Evolutionary conservation across 75 land plant species (phyloP), one percentile per base, ranked within the genome.

Genomic region (Pinus albicaulis): DNA sequence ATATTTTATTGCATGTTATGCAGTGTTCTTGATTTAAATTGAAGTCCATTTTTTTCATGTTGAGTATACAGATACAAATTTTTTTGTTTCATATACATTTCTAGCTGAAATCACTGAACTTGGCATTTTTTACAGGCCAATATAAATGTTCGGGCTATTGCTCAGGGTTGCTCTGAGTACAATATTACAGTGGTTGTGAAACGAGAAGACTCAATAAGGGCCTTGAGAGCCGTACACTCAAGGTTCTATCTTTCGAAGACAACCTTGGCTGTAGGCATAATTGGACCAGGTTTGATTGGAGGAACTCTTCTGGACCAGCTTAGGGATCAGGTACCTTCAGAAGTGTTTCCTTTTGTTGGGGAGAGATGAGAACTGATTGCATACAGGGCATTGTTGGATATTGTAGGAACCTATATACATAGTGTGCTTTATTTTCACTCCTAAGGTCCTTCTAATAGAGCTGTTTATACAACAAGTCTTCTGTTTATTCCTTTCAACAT

Each of bases 101-200:
- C 11, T n/a, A 68, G 71, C 48, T 41, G 13, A 68, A 36, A 68
- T 20, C 68, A 17, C 10, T 25, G 57, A 26, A 56, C 10, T 34
- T 59, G 65, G 69, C 7, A 56, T 64, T 64, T 80, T 31, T 78
- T 55, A 74, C 92, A 96, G 99, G 99, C 99, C 56, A 96, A 90
- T 75, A 83, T 94, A 20, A 96, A 96, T 79, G 76, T 96, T 60
- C 83, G 99, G 57, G 99, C 99, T 44, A 96, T 96, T 81, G 99
- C 99, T 78, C 98, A 96, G 85, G 99, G 99, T 75, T 92, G 99
- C 81, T 88, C 98, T 34, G 99, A 96, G 81, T 96, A 94, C 85
- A 96, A 96, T 81, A 85, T 96, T 48, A 96, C 99, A 4, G 95
- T 96, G 23, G 99, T 96, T 5, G 71, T 96, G 59, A 89, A 92